phyloP scores from a whole-genome alignment of 345 rosid genomes.

The Rhizophora apiculata region DNA sequence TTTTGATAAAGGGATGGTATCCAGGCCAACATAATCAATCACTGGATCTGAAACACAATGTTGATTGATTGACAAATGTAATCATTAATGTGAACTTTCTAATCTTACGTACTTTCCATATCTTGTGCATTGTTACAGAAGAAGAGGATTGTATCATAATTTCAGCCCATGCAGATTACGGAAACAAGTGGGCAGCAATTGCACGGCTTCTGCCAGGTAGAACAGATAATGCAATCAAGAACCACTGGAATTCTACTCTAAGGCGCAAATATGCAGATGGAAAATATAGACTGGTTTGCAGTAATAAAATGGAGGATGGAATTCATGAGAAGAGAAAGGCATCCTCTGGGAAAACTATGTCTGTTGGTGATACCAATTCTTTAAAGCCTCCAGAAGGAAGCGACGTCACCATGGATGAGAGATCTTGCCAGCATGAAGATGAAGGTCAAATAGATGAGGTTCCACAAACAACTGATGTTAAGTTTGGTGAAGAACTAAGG shows the following conservation, averaged over 20 bases:
- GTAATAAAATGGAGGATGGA: conserved; percentile 30
- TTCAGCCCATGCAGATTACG: conserved; percentile 62
- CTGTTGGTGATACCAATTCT: conserved; percentile 39
- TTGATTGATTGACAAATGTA: neutral
- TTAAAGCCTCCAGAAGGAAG: conserved; percentile 21
- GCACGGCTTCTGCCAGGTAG: conserved; percentile 76
- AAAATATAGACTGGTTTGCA: conserved; percentile 21
- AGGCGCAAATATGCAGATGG: conserved; percentile 50
- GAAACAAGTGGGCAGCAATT: conserved; percentile 93
- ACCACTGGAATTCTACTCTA: conserved; percentile 88
- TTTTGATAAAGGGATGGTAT: too few species aligned
- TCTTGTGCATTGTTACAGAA: conserved; percentile 40
- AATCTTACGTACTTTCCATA: neutral
- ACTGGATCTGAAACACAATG: too few species aligned
- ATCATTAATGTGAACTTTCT: neutral
- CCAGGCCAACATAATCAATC: too few species aligned
- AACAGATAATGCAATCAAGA: conserved; percentile 88
- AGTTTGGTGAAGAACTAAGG: conserved; percentile 23
- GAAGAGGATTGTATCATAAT: conserved; percentile 79
- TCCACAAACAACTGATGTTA: conserved; percentile 23
- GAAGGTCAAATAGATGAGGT: conserved; percentile 6
- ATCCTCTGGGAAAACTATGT: conserved; percentile 42
- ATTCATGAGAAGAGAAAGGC: conserved; percentile 45
- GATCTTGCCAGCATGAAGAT: conserved; percentile 25
- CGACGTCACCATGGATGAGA: conserved; percentile 26